Percentiles rank a stretch among this genome's conserved stretches.
Evolutionary conservation across 306 rosid genomes (phyloP).

Genomic region (Fragaria iinumae): DNA sequence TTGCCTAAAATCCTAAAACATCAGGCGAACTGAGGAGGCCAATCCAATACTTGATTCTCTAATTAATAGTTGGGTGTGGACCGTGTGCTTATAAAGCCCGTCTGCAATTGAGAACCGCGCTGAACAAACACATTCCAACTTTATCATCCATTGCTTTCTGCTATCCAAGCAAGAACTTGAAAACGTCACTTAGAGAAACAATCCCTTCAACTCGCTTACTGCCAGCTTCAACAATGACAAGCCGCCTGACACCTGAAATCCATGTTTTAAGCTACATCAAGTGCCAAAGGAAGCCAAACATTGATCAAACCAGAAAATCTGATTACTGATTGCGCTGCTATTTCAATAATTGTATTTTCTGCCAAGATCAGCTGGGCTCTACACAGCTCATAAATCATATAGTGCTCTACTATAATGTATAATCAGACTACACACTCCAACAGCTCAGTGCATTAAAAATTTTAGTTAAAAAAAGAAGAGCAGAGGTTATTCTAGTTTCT

Average conservation of each 20-base stretch:
- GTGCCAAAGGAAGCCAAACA: conserved; percentile 4
- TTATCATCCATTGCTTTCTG: conserved; percentile 29
- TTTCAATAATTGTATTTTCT: not conserved
- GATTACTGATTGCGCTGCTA: not conserved
- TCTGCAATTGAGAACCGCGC: conserved; percentile 25
- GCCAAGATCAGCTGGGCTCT: not conserved
- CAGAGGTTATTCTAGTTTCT: not conserved
- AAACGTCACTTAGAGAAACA: conserved; percentile 75
- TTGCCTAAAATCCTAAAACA: conserved; percentile 75
- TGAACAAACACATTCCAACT: conserved; percentile 26
- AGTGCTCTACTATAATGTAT: not conserved
- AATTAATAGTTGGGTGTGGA: conserved; percentile 32
- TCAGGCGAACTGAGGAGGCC: conserved; percentile 70
- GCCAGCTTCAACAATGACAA: conserved; percentile 95
- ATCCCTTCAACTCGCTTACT: conserved; percentile 96
- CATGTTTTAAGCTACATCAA: conserved; percentile 9
- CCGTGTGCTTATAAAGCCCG: conserved; percentile 29
- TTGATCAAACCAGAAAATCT: not conserved
- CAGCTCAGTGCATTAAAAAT: not conserved
- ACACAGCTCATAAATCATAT: not conserved
- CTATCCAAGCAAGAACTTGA: conserved; percentile 84
- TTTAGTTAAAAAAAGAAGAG: not conserved
- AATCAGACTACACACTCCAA: not conserved
- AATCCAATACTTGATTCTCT: conserved; percentile 47
- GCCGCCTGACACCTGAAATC: conserved; percentile 78